Percentiles rank a stretch among this genome's conserved stretches.
phyloP scores from a whole-genome alignment of 495 filamentous ascomycete species.

The Niebla homalea region DNA sequence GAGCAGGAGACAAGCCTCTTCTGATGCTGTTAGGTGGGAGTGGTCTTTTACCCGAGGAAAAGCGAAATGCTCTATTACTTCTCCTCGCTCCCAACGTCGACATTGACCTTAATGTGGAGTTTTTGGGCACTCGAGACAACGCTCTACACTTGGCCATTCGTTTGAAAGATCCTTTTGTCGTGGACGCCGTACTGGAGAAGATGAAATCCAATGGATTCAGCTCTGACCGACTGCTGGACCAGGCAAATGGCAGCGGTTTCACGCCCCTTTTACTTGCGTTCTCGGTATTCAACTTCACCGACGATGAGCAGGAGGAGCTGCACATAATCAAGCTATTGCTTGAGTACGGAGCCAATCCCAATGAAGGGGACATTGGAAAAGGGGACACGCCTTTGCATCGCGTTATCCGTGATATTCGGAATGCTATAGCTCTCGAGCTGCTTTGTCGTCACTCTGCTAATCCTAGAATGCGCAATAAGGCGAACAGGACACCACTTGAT shows the following conservation, averaged over 20 bases:
- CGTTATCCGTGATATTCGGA: neutral
- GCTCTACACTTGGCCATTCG: constrained; percentile 15
- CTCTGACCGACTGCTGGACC: neutral
- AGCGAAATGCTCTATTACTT: constrained; percentile 8
- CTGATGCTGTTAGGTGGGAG: constrained; percentile 6
- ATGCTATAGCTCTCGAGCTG: neutral
- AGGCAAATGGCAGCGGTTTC: constrained; percentile 6
- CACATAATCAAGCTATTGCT: neutral
- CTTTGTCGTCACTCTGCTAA: neutral
- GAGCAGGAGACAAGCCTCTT: constrained; percentile 24
- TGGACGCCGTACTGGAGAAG: constrained; percentile 10
- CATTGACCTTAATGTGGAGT: constrained; percentile 9
- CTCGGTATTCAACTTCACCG: neutral
- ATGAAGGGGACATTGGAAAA: neutral
- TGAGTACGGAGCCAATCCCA: neutral
- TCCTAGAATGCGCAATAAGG: neutral
- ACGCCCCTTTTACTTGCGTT: constrained; percentile 8
- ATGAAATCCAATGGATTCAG: neutral
- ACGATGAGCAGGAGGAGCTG: neutral
- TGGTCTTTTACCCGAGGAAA: neutral
- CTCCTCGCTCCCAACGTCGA: constrained; percentile 1
- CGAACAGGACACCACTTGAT: neutral
- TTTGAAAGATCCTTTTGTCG: constrained; percentile 9
- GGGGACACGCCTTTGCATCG: constrained; percentile 1
- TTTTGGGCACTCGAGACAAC: constrained; percentile 8